Percentiles rank a stretch among this genome's conserved stretches.
Evolutionary conservation across 371 early-diverging fungal species (phyloP).

Genomic region (Mucor saturninus): DNA sequence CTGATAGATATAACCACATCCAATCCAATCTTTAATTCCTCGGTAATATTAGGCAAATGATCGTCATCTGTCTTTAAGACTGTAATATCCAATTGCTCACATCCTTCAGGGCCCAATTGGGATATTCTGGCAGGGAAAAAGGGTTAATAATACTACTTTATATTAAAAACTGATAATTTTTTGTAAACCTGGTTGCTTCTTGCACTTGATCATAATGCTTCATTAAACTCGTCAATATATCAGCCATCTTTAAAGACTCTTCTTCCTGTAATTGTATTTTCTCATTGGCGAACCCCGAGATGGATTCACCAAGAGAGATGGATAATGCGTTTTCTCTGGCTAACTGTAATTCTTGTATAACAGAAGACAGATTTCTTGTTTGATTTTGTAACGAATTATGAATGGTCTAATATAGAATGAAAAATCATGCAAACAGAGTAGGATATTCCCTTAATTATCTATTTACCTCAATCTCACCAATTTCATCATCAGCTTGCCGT

Average conservation of each 20-base stretch:
- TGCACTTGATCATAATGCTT: slow-evolving; percentile 56
- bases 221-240: slow-evolving; percentile 48
- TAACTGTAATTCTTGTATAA: slow-evolving; percentile 33
- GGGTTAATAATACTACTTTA: not conserved
- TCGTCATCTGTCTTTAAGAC: slow-evolving; percentile 50
- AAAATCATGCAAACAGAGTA: not conserved
- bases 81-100: slow-evolving; percentile 41
- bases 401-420: slow-evolving; percentile 7
- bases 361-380: slow-evolving; percentile 30
- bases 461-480: slow-evolving; percentile 48
- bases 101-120: slow-evolving; percentile 40
- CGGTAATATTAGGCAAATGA: slow-evolving; percentile 49
- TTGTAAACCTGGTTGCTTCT: slow-evolving; percentile 45
- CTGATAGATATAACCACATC: slow-evolving; percentile 39
- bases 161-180: not conserved
- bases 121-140: slow-evolving; percentile 5
- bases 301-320: slow-evolving; percentile 34
- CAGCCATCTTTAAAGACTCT: slow-evolving; percentile 52
- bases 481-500: slow-evolving; percentile 50
- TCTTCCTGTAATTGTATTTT: slow-evolving; percentile 45
- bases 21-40: slow-evolving; percentile 35
- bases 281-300: slow-evolving; percentile 32
- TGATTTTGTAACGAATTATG: slow-evolving; percentile 21
- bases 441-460: not conserved
- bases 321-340: slow-evolving; percentile 31